Percentiles rank a stretch among this genome's conserved stretches.
phyloP scores from a whole-genome alignment of 306 rosid species.

The Cicer pinnatifidum region DNA sequence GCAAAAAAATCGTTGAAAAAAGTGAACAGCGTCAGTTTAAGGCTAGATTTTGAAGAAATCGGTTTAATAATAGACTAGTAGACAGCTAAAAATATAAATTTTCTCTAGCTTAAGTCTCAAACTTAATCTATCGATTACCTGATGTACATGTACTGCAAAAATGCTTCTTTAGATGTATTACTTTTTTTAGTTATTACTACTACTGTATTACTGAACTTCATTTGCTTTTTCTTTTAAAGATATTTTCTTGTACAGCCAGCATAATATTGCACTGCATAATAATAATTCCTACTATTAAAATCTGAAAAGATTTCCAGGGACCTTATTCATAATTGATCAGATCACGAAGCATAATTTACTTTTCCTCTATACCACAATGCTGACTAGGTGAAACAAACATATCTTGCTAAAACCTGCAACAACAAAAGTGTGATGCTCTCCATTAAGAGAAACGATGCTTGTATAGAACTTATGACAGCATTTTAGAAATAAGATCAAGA shows the following conservation, averaged over 20 bases:
- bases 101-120: background rate
- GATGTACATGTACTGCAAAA: background rate
- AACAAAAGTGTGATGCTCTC: background rate
- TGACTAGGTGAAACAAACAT: slow-evolving; percentile 25
- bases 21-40: background rate
- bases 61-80: background rate
- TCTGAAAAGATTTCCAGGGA: slow-evolving; percentile 3
- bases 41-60: slow-evolving; percentile 24
- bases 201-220: background rate
- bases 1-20: slow-evolving; percentile 22
- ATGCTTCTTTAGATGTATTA: background rate
- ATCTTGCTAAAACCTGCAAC: slow-evolving; percentile 21
- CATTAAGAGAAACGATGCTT: slow-evolving; percentile 13
- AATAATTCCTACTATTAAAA: background rate
- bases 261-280: background rate
- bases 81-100: background rate
- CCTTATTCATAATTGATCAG: slow-evolving; percentile 25
- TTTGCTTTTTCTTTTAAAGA: background rate
- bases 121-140: background rate
- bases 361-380: slow-evolving; percentile 28
- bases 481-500: slow-evolving; percentile 26
- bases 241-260: slow-evolving; percentile 9
- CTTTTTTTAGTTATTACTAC: background rate
- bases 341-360: slow-evolving; percentile 22
- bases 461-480: slow-evolving; percentile 7